A percentile compares a stretch with the other conserved stretches of the same genome.
Evolutionary conservation across 2,329 filamentous ascomycete species (phyloP).

Genomic region (Mariannaea elegans): DNA sequence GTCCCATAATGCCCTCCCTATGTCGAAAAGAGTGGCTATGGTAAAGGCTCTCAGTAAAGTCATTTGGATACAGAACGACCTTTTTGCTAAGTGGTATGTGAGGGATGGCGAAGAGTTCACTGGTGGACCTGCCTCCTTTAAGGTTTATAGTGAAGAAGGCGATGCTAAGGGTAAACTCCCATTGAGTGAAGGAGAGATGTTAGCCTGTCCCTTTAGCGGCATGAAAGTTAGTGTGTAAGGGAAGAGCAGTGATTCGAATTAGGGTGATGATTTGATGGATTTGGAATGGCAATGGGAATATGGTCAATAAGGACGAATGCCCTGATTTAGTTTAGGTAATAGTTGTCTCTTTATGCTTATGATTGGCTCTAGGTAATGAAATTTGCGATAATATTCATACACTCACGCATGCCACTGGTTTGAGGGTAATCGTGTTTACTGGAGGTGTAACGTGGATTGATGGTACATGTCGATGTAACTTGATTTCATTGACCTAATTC

Average conservation of each 20-base stretch:
- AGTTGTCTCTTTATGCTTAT: too few relatives aligned
- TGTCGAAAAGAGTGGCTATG: slow-evolving; percentile 23
- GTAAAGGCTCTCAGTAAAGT: slow-evolving; percentile 27
- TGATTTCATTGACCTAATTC: too few relatives aligned
- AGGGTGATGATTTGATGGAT: too few relatives aligned
- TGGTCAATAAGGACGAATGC: too few relatives aligned
- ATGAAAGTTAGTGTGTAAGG: neutral
- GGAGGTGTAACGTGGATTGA: too few relatives aligned
- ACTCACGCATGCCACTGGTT: too few relatives aligned
- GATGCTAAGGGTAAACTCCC: neutral
- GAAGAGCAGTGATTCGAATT: neutral
- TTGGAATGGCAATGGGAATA: too few relatives aligned
- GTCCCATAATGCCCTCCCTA: slow-evolving; percentile 23
- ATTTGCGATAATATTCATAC: too few relatives aligned
- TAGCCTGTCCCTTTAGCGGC: slow-evolving; percentile 1
- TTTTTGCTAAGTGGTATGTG: slow-evolving; percentile 27
- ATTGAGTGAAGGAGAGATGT: neutral
- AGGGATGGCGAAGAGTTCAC: slow-evolving; percentile 24
- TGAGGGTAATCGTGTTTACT: too few relatives aligned
- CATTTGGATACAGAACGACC: slow-evolving; percentile 29
- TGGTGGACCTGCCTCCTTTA: neutral
- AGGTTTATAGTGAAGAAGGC: neutral
- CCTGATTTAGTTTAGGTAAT: too few relatives aligned
- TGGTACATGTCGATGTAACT: neutral
- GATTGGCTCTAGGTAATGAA: too few relatives aligned